These are phyloP conservation scores for Leishmania amazonensis DNA, from an alignment of 208 protist species.

Conservation along the genomic window DNA sequence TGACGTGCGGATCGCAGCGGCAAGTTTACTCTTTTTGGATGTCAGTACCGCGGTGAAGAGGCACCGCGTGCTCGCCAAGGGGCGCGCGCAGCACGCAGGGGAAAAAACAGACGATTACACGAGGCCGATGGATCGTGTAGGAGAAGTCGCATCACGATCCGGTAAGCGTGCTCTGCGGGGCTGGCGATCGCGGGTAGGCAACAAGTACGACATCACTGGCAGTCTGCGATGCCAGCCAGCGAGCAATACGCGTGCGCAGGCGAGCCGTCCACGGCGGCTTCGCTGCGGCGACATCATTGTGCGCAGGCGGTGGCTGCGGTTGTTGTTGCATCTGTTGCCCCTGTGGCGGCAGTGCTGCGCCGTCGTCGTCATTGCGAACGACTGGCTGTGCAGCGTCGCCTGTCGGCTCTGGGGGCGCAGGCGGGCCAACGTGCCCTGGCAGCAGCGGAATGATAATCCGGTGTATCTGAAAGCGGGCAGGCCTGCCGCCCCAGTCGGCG, in stretches of 20 bases:
- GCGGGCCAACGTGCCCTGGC: not conserved
- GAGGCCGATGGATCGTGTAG: not conserved
- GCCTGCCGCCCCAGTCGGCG: not conserved
- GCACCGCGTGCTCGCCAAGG: too few relatives aligned
- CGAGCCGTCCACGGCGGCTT: not conserved
- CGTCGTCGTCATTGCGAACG: not conserved
- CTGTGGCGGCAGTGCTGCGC: not conserved
- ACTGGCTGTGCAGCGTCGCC: not conserved
- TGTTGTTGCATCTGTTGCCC: not conserved
- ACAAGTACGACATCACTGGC: slow-evolving; percentile 23
- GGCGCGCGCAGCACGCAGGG: not conserved
- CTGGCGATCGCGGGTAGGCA: not conserved
- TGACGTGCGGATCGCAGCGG: not conserved
- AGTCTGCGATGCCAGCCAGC: slow-evolving; percentile 23
- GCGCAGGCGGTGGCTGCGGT: not conserved
- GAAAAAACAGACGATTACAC: not conserved
- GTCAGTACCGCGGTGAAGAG: not conserved
- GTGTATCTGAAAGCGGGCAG: not conserved
- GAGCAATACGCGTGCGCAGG: not conserved
- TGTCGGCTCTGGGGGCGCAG: not conserved
- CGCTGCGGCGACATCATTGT: not conserved
- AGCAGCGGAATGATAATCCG: not conserved
- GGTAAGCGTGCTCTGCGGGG: not conserved
- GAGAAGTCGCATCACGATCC: not conserved
- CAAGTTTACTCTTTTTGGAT: not conserved